Conservation (phyloP, 2,329 filamentous ascomycete species). For the Purpureocillium takamizusanense region DNA sequence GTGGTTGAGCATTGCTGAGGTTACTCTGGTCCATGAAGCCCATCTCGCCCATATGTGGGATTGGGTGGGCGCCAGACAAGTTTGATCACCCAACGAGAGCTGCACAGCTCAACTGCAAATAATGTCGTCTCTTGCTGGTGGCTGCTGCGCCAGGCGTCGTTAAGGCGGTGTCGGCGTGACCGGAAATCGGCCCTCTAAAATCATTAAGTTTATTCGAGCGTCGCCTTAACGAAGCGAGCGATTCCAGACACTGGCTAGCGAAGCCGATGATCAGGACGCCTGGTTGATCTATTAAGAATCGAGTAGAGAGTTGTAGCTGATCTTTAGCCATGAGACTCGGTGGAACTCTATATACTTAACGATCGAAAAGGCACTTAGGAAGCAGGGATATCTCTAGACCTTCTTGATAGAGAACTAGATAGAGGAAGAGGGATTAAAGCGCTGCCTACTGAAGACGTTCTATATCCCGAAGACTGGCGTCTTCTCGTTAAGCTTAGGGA, state of each 20-base stretch:
- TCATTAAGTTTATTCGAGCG: constrained; percentile 1
- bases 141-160: too few species aligned
- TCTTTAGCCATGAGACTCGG: background rate
- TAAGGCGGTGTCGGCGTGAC: too few species aligned
- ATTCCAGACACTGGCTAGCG: background rate
- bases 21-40: too few species aligned
- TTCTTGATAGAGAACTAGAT: background rate
- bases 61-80: too few species aligned
- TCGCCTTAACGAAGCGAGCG: constrained; percentile 1
- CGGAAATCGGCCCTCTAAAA: too few species aligned
- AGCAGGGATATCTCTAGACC: background rate
- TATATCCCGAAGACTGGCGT: constrained; percentile 1
- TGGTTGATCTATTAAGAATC: background rate
- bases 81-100: too few species aligned
- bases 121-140: too few species aligned
- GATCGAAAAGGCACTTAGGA: background rate
- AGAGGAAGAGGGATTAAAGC: too few species aligned
- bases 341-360: constrained; percentile 1
- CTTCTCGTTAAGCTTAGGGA: background rate
- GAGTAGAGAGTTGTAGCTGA: background rate
- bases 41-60: too few species aligned
- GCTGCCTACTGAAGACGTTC: background rate
- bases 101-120: too few species aligned
- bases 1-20: too few species aligned
- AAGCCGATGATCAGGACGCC: background rate